These are phyloP conservation scores for Cladosporium sphaerospermum DNA, from an alignment of 2,329 filamentous ascomycete genomes.

Conservation along the genomic window DNA sequence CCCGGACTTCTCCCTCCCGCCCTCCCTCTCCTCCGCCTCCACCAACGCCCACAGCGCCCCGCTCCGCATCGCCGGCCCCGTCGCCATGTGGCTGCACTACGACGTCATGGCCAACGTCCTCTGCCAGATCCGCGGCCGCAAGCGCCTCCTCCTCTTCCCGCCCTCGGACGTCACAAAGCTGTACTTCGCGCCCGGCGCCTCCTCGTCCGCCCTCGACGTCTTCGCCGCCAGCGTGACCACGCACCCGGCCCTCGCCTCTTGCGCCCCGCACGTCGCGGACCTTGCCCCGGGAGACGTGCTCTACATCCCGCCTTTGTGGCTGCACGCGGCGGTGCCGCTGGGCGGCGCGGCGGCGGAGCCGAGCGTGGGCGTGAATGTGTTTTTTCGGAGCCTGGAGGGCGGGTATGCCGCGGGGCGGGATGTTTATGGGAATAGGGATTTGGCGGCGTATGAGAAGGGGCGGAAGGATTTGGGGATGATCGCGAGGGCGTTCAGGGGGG, in stretches of 20 bases:
- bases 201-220: slow-evolving; percentile 71
- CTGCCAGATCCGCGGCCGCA: slow-evolving; percentile 69
- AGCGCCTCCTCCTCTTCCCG: slow-evolving; percentile 70
- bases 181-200: slow-evolving; percentile 67
- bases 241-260: slow-evolving; percentile 29
- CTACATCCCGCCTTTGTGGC: slow-evolving; percentile 77
- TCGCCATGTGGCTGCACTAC: slow-evolving; percentile 88
- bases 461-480: slow-evolving; percentile 66
- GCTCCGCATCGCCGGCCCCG: slow-evolving; percentile 69
- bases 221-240: slow-evolving; percentile 49
- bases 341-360: slow-evolving; percentile 25
- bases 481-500: slow-evolving; percentile 53
- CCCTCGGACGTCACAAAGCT: slow-evolving; percentile 66
- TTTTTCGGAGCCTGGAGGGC: slow-evolving; percentile 62
- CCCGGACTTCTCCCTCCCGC: slow-evolving; percentile 63
- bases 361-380: slow-evolving; percentile 82
- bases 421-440: slow-evolving; percentile 81
- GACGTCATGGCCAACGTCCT: slow-evolving; percentile 87
- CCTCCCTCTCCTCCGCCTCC: slow-evolving; percentile 51
- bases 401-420: slow-evolving; percentile 71
- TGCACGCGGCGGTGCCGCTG: slow-evolving; percentile 63
- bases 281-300: slow-evolving; percentile 69
- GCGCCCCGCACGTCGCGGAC: slow-evolving; percentile 60
- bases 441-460: slow-evolving; percentile 78
- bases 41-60: slow-evolving; percentile 71